phyloP scores from a whole-genome alignment of 805 yeast genomes.

The Wickerhamiella occidentalis region DNA sequence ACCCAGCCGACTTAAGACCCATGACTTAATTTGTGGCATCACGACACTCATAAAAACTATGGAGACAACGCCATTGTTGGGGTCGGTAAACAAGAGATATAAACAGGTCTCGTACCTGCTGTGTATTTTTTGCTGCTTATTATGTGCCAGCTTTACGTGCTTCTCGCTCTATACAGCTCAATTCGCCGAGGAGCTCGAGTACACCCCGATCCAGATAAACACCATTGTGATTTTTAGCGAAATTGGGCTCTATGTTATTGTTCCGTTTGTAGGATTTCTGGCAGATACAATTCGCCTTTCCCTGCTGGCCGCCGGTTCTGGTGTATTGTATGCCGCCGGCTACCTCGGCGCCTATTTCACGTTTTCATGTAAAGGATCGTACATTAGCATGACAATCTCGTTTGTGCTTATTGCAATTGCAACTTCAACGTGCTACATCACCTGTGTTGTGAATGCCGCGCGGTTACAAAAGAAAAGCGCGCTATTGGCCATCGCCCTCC shows the following conservation, averaged over 20 bases:
- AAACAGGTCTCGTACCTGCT: slow-evolving; percentile 11
- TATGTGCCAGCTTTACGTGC: slow-evolving; percentile 71
- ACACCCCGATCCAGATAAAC: slow-evolving; percentile 58
- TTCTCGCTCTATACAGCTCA: slow-evolving; percentile 70
- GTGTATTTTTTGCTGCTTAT: slow-evolving; percentile 34
- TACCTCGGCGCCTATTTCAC: slow-evolving; percentile 41
- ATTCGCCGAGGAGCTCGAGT: slow-evolving; percentile 45
- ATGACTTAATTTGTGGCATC: too few relatives aligned
- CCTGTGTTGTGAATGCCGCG: slow-evolving; percentile 55
- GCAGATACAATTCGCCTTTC: slow-evolving; percentile 84
- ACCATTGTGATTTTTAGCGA: slow-evolving; percentile 61
- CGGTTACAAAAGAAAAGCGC: slow-evolving; percentile 66
- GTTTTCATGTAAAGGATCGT: slow-evolving; percentile 20
- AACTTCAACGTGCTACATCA: slow-evolving; percentile 30
- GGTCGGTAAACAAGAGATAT: neutral
- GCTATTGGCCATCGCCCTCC: slow-evolving; percentile 74
- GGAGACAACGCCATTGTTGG: slow-evolving; percentile 7
- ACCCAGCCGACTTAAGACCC: too few relatives aligned
- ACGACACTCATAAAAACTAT: too few relatives aligned
- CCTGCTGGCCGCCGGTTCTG: slow-evolving; percentile 47
- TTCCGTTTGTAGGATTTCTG: slow-evolving; percentile 69
- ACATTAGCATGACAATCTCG: slow-evolving; percentile 21
- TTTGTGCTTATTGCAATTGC: slow-evolving; percentile 31
- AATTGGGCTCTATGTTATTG: slow-evolving; percentile 70
- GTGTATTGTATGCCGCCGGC: slow-evolving; percentile 54